Evolutionary conservation across 1,139 yeast species (phyloP).

Genomic region (Hemisphaericaspora subhashii): DNA sequence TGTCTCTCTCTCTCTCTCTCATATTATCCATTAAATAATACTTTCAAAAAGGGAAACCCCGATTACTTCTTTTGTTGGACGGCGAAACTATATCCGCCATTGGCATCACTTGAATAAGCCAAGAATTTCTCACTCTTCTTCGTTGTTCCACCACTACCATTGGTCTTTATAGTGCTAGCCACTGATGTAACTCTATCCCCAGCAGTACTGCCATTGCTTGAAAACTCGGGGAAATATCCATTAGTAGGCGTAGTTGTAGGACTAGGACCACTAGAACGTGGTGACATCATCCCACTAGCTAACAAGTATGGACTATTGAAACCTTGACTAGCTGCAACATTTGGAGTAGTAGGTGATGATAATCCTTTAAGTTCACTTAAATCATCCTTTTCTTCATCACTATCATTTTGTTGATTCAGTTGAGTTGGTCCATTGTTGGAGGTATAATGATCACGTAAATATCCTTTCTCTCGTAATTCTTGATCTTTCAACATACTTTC

Average conservation of each 20-base stretch:
- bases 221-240: constrained; percentile 1
- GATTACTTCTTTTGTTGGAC: constrained; percentile 35
- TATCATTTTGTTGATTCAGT: too few relatives aligned
- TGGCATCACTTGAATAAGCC: constrained; percentile 43
- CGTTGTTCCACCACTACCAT: not conserved
- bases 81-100: constrained; percentile 39
- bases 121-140: constrained; percentile 27
- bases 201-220: not conserved
- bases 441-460: constrained; percentile 21
- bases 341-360: constrained; percentile 32
- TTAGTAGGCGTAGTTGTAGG: constrained; percentile 21
- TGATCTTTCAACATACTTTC: constrained; percentile 66
- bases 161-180: not conserved
- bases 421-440: not conserved
- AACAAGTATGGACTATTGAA: constrained; percentile 62
- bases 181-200: not conserved
- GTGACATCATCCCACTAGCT: constrained; percentile 57
- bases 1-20: not conserved
- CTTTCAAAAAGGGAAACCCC: too few relatives aligned
- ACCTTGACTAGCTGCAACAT: constrained; percentile 21
- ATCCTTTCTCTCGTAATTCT: constrained; percentile 42
- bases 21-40: not conserved
- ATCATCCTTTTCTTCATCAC: too few relatives aligned
- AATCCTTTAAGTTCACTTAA: too few relatives aligned
- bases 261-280: constrained; percentile 34